Evolutionary conservation across 129 eudicot species (phyloP).

Genomic region (Pseudognaphalium luteoalbum): DNA sequence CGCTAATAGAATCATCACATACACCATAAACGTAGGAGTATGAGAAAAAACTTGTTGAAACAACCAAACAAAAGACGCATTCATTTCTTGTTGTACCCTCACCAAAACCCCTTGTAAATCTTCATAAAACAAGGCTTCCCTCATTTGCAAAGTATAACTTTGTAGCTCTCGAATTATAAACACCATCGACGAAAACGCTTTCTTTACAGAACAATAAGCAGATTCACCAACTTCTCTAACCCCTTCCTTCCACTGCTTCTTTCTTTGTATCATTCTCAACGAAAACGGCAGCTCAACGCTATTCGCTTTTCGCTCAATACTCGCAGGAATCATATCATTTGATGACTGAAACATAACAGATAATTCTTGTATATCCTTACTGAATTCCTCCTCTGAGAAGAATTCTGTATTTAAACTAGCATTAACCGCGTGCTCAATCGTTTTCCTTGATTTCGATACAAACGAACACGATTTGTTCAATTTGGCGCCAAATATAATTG

Average conservation of each 20-base stretch:
- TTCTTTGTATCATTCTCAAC: constrained; percentile 73
- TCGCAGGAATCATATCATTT: constrained; percentile 59
- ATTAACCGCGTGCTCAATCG: constrained; percentile 35
- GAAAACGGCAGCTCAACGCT: constrained; percentile 77
- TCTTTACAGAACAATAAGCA: constrained; percentile 79
- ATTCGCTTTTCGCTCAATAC: constrained; percentile 76
- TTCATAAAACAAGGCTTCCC: constrained; percentile 67
- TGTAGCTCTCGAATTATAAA: constrained; percentile 92
- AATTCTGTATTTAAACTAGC: constrained; percentile 58
- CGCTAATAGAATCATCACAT: constrained; percentile 85
- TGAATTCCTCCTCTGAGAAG: constrained; percentile 82
- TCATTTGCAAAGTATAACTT: constrained; percentile 76
- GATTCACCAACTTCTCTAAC: constrained; percentile 68
- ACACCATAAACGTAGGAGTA: constrained; percentile 87
- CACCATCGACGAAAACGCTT: constrained; percentile 95
- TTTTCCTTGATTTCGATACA: constrained; percentile 30
- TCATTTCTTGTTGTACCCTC: constrained; percentile 81
- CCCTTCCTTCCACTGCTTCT: constrained; percentile 71
- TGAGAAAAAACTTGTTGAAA: constrained; percentile 91
- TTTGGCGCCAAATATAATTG: constrained; percentile 47
- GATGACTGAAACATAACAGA: constrained; percentile 52
- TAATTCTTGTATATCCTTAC: constrained; percentile 53
- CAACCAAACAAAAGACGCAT: constrained; percentile 95
- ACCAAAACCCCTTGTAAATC: constrained; percentile 78
- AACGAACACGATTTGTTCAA: constrained; percentile 40